phyloP scores from a whole-genome alignment of 176 grass and related monocot species.

The Lolium multiflorum region DNA sequence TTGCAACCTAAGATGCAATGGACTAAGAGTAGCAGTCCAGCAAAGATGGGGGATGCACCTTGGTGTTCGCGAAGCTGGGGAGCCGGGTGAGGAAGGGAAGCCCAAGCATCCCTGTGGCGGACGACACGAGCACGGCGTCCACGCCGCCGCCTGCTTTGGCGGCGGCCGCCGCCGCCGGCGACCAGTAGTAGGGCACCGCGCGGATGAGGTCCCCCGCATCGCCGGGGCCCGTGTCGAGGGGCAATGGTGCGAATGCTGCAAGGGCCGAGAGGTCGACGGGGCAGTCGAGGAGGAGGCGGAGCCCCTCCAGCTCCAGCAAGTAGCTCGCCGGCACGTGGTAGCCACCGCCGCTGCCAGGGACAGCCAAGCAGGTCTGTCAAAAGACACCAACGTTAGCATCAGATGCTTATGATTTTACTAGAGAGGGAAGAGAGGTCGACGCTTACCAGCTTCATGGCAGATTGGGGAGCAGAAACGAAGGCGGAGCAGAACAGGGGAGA shows the following conservation, averaged over 20 bases:
- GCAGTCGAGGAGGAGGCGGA: slow-evolving; percentile 85
- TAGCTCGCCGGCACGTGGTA: slow-evolving; percentile 69
- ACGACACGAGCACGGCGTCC: slow-evolving; percentile 74
- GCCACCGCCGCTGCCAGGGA: slow-evolving; percentile 33
- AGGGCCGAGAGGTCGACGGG: slow-evolving; percentile 84
- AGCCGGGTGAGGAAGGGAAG: slow-evolving; percentile 87
- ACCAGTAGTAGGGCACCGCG: slow-evolving; percentile 72
- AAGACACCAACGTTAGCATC: neutral
- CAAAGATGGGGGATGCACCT: slow-evolving; percentile 41
- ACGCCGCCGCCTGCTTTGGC: slow-evolving; percentile 50
- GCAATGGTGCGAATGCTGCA: slow-evolving; percentile 57
- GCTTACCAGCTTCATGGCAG: slow-evolving; percentile 72
- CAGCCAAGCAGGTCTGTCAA: slow-evolving; percentile 37
- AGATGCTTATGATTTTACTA: neutral
- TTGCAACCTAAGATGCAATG: neutral
- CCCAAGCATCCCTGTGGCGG: slow-evolving; percentile 72
- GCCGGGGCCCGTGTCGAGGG: neutral
- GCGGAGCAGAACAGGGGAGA: no score
- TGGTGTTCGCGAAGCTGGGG: slow-evolving; percentile 54
- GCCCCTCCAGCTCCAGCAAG: slow-evolving; percentile 61
- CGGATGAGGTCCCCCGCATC: slow-evolving; percentile 48
- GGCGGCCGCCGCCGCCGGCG: slow-evolving; percentile 49
- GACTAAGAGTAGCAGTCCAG: neutral
- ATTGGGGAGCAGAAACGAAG: neutral
- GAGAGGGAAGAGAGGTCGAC: neutral